Base-by-base conservation (phyloP, 1,284 basidiomycete species). In the Kwoniella shivajii region DNA sequence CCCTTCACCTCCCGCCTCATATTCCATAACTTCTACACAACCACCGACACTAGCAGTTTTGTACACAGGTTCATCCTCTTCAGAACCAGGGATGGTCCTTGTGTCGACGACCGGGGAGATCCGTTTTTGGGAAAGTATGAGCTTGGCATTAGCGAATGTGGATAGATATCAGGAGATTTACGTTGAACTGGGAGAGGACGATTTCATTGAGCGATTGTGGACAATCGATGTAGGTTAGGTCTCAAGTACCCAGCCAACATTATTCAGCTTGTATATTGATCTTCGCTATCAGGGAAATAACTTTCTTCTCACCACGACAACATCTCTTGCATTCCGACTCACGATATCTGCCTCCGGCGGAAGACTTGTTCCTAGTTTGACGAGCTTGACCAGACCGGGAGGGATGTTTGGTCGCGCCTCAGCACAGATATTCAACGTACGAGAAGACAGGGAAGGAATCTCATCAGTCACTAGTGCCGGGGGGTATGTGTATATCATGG, bases 51-150 rank as follows among this genome's bases (percentile, higher is more conserved):
- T 71, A n/a, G 60, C 74, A 0, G 63, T 69, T 7, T 64, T 76
- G 30, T 69, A 68, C 42, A 67, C 65, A 2, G 57, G 60, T 13
- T 52, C 68, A 0, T 59, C 66, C 4, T 53, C 62, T 13, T 68
- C 71, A 22, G 80, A 81, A 57, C 80, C 80, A 0, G 79, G 80
- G 13, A 73, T 80, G 34, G 60, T 81, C 9, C 57, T 78, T 20
- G 68, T 79, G 13, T 67, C 67, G 11, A 62, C 75, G 0, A 61
- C 71, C 3, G 80, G 80, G 24, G 72, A 76, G 34, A 56, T 79
- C 22, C 64, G 76, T 1, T 76, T 75, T 46, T 81, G 80, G 80
- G 76, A 79, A 46, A 71, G 63, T 34, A 69, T 79, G 63, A 73
- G 70, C 30, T 56, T 74, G 24, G 78, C 78, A 1, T 70, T 81